Percentiles rank a stretch among this genome's conserved stretches.
Conservation (phyloP, 2,329 filamentous ascomycete genomes). For the Biscogniauxia mediterranea region DNA sequence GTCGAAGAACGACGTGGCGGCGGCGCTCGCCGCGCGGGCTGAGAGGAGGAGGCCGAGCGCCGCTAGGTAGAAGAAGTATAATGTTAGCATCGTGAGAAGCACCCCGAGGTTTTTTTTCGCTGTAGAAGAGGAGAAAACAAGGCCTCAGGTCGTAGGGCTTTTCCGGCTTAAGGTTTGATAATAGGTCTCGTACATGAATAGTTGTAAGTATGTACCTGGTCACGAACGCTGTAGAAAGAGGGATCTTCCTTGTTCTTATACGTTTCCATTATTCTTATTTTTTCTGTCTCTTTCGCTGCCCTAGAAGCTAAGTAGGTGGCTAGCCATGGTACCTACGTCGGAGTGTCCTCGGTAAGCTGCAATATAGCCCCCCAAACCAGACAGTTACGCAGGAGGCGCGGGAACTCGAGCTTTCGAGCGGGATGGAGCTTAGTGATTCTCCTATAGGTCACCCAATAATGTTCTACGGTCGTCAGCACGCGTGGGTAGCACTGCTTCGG, state of each 20-base stretch:
- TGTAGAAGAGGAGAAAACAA: too few relatives aligned
- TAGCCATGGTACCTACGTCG: neutral
- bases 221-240: neutral
- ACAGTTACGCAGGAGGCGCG: neutral
- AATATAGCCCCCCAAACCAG: neutral
- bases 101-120: neutral
- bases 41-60: conserved; percentile 8
- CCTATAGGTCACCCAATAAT: neutral
- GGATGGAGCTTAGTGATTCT: neutral
- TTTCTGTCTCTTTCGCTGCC: neutral
- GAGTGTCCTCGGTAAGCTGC: neutral
- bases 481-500: neutral
- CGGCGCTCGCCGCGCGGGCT: conserved; percentile 10
- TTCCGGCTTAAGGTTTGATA: too few relatives aligned
- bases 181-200: neutral
- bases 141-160: too few relatives aligned
- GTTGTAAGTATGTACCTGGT: neutral
- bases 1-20: conserved; percentile 16
- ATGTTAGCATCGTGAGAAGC: conserved; percentile 2
- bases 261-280: neutral
- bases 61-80: conserved; percentile 2
- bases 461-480: neutral
- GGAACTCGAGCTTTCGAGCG: neutral
- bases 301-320: neutral
- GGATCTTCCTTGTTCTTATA: neutral